Evolutionary conservation across 768 basidiomycete species (phyloP), one percentile per base, ranked within the genome.

Genomic region (Lyophyllum decastes): DNA sequence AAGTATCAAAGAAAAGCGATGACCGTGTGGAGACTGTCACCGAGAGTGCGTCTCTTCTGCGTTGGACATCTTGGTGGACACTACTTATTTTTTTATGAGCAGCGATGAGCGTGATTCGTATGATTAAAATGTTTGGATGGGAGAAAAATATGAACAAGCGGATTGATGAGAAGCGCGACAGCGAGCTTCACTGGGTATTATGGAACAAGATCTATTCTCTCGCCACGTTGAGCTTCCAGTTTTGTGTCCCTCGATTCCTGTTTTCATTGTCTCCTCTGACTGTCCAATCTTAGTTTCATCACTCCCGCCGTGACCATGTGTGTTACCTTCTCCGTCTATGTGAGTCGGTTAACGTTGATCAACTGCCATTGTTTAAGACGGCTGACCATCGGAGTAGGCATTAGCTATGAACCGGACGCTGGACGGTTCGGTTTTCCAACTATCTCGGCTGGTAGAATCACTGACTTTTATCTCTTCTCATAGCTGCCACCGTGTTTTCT

Each of bases 51-150:
- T 53, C 65, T 68, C 66, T 66, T 34, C 62, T 64, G 6, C 21
- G 30, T 52, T 14, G 35, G 41, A 52, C 26, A 34, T 43, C 4
- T n/a, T n/a, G n/a, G 51, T 30, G 51, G 38, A 26, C 45, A 14
- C 9, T 56, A 44, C 54, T 43, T 45, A 24, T 26, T 73, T 72
- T 16, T 74, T 70, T n/a, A n/a, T 33, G 19, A 2, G 1, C 49
- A 85, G 85, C 77, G 2, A 73, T 85, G 62, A 80, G 77, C 55
- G 79, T 83, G 22, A 70, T 87, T 8, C 78, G 86, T 11, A 87
- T 88, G 82, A 74, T 88, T 65, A 89, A 90, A 70, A 73, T 89
- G 53, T 89, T 90, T 63, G 89, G 78, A 9, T 81, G 89, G 80
- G 79, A 86, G 76, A 77, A 79, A 56, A 77, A 80, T 38, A 79